Conservation (phyloP, 208 protist species). For the Wallacemonas sp. region DNA sequence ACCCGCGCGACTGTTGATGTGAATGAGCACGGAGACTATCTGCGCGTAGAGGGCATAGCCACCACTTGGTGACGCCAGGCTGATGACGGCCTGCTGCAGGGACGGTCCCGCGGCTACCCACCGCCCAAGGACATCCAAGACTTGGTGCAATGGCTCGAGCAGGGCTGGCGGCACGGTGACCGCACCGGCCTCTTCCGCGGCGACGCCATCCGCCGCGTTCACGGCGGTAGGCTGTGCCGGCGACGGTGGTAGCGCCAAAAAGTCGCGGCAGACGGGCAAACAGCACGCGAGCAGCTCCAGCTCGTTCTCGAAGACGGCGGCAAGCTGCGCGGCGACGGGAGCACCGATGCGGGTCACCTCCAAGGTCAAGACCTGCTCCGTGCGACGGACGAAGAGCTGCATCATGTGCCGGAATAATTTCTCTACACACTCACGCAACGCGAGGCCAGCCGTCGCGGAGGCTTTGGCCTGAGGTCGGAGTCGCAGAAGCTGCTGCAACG, state of each 20-base stretch:
- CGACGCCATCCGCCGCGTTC: too few species aligned
- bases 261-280: background rate
- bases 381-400: background rate
- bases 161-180: background rate
- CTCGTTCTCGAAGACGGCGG: background rate
- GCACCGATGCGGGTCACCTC: background rate
- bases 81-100: background rate
- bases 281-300: slow-evolving; percentile 9
- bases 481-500: slow-evolving; percentile 61
- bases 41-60: slow-evolving; percentile 66
- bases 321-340: background rate
- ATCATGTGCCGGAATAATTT: background rate
- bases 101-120: background rate
- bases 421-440: slow-evolving; percentile 2
- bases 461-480: slow-evolving; percentile 12
- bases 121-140: background rate
- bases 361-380: background rate
- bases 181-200: too few species aligned
- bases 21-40: slow-evolving; percentile 52
- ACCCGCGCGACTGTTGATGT: slow-evolving; percentile 23
- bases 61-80: slow-evolving; percentile 1
- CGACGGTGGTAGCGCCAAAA: background rate
- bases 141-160: background rate
- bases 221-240: too few species aligned
- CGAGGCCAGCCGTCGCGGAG: background rate